Base-by-base conservation (phyloP, 2,329 filamentous ascomycete species). In the Aureobasidium mangrovei region DNA sequence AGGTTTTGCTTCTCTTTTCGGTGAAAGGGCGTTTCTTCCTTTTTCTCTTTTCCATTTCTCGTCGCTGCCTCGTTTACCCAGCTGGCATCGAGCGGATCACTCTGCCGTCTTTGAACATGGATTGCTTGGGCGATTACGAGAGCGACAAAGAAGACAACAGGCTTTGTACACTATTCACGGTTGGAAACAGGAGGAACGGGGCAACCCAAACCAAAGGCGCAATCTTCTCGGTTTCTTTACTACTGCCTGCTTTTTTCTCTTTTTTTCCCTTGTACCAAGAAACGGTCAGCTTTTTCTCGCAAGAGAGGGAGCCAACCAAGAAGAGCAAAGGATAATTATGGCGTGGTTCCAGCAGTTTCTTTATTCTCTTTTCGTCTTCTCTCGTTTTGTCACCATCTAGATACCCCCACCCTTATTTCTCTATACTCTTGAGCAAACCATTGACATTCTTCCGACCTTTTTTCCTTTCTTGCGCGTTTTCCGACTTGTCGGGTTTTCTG, bases 141-240 rank as follows among this genome's bases (percentile, higher is more conserved):
- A 18, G 18, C 18, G 18, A 18, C 18, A 32, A 18, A 24, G 27
- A 38, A 26, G 45, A 29, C 33, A 38, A 38, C 10, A 47, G 45
- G 26, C 33, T 47, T 29, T 47, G 45, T 47, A 47, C 45, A 47
- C 36, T 27, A 28, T 24, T 47, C 38, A 47, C 45, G 38, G 32
- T 47, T 32, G 45, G 10, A 26, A 47, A 38, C 45, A 47, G 33
- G 45, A 47, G 45, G 45, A 47, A 46, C 29, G 45, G 45, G 45
- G 45, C 45, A 47, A 38, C 45, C 45, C 45, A 39, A 38, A 27
- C 33, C 7, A 18, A 28, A 28, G 45, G 45, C 45, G 45, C 43
- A 27, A 32, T 29, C 28, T 18, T 47, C 12, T 49, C 36, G 35
- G 36, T 24, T 7, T 39, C 8, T 48, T 39, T 31, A 39, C n/a